Evolutionary conservation across 768 basidiomycete species (phyloP).

Genomic region (Mycena vulgaris): DNA sequence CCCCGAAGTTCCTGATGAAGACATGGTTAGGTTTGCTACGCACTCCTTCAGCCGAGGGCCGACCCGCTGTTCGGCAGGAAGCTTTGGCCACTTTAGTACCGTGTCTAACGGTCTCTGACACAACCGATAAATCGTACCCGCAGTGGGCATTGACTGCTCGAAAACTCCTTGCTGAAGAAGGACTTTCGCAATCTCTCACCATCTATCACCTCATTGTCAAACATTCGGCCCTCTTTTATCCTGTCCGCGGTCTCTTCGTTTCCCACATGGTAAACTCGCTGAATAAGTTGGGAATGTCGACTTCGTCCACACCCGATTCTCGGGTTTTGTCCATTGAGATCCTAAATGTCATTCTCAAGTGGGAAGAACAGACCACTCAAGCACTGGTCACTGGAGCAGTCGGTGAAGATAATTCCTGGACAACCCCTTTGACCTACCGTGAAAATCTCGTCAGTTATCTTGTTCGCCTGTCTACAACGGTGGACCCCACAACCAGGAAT

Average conservation of each 20-base stretch:
- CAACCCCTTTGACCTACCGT: slow-evolving; percentile 83
- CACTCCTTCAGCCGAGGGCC: slow-evolving; percentile 80
- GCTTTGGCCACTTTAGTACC: slow-evolving; percentile 91
- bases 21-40: slow-evolving; percentile 94
- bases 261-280: slow-evolving; percentile 94
- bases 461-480: slow-evolving; percentile 87
- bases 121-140: slow-evolving; percentile 71
- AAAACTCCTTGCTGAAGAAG: slow-evolving; percentile 91
- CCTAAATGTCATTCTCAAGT: slow-evolving; percentile 91
- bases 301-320: slow-evolving; percentile 81
- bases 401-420: slow-evolving; percentile 63
- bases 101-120: slow-evolving; percentile 77
- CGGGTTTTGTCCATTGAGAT: slow-evolving; percentile 92
- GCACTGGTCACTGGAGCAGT: slow-evolving; percentile 42
- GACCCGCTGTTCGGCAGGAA: slow-evolving; percentile 82
- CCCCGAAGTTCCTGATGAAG: slow-evolving; percentile 90
- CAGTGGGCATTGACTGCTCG: slow-evolving; percentile 92
- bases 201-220: slow-evolving; percentile 95
- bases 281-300: slow-evolving; percentile 87
- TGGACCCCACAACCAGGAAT: slow-evolving; percentile 65
- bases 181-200: slow-evolving; percentile 76
- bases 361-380: slow-evolving; percentile 83
- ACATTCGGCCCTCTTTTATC: slow-evolving; percentile 92
- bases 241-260: slow-evolving; percentile 92
- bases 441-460: slow-evolving; percentile 97